Evolutionary conservation across 495 filamentous ascomycete genomes (phyloP), one percentile per base, ranked within the genome.

Genomic region (Darksidea phi): DNA sequence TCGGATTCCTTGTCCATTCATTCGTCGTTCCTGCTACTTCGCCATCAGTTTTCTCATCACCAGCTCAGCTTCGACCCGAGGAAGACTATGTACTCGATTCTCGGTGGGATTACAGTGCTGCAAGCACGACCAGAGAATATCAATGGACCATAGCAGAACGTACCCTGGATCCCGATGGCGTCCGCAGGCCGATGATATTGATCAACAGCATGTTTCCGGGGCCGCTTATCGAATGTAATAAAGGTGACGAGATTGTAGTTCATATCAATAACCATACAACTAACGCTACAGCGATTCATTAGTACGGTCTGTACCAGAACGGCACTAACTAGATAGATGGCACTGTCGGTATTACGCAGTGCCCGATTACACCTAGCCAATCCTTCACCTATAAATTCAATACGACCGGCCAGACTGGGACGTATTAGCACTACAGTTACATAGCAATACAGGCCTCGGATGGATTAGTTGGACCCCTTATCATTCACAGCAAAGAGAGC

Each of bases 401-500:
- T 13, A 63, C 70, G 2, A 28, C 57, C 8, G 67, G 67, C 24
- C 71, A 72, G 51, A 63, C 64, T 15, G 73, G 73, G 0, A 73
- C 72, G 1, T 75, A 74, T 38, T 75, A 70, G 70, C 74, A 70
- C 57, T 72, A 75, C 51, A 60, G 45, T 5, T 72, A 75, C 48
- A 60, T 71, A 37, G 50, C 56, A 28, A 58, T 68, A 0, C 73
- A 75, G 55, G 62, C 68, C 11, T 66, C 70, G 8, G 80, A 84
- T 68, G 83, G 83, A 15, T 72, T 86, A 12, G 78, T 80, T 66
- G 83, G 83, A 0, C 83, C 82, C 6, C 59, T 85, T 15, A 71
- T 84, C 45, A 73, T 86, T 37, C 82, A 84, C 59, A 71, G 73
- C 10, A 72, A 67, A 45, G 17, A 13, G 18, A 13, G 15, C 13